Conservation (phyloP, 2,329 filamentous ascomycete species). For the Diaporthe humulicola region DNA sequence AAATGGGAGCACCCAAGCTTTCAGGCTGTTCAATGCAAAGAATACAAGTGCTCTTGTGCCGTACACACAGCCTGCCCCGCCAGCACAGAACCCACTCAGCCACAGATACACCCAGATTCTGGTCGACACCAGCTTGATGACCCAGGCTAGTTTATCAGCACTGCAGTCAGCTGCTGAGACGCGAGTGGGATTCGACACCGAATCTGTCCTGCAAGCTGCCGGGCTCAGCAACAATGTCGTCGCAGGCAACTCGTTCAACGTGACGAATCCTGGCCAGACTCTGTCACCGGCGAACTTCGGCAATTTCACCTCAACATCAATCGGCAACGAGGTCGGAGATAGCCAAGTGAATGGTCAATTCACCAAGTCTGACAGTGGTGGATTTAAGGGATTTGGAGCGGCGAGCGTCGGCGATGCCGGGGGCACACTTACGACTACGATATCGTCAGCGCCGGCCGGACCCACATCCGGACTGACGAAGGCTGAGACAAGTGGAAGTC, state of each 20-base stretch:
- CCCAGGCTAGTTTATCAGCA: conserved; percentile 42
- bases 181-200: conserved; percentile 46
- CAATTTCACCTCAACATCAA: neutral
- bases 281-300: neutral
- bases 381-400: neutral
- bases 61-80: conserved; percentile 54
- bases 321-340: neutral
- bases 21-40: conserved; percentile 49
- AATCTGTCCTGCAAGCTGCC: conserved; percentile 45
- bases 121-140: conserved; percentile 52
- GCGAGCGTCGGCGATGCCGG: neutral
- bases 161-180: conserved; percentile 46
- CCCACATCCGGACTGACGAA: neutral
- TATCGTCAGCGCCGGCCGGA: neutral
- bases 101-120: conserved; percentile 55
- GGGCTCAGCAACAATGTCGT: conserved; percentile 49
- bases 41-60: conserved; percentile 45
- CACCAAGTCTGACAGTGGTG: neutral
- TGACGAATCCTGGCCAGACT: conserved; percentile 48
- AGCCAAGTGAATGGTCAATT: neutral
- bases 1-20: conserved; percentile 42
- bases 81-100: conserved; percentile 52
- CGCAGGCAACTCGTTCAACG: conserved; percentile 52
- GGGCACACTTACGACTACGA: neutral
- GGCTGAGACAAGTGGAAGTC: neutral